Base-by-base conservation (phyloP, 1,284 basidiomycete species). In the Xerocomus minutiporus region DNA sequence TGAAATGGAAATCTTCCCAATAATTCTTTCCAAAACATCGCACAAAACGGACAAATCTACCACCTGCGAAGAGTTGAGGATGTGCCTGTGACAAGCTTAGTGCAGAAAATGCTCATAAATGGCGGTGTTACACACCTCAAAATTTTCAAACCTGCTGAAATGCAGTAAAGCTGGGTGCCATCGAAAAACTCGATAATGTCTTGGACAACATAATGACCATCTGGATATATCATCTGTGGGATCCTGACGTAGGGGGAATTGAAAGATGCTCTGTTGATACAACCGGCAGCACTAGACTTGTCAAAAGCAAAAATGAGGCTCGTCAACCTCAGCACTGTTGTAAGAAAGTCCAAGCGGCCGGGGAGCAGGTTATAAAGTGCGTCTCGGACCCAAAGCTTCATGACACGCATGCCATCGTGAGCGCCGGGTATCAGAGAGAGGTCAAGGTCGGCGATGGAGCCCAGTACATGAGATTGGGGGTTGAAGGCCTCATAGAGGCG, bases 31-130 rank as follows among this genome's bases (percentile, higher is more conserved):
- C 34, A 79, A 53, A 28, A 75, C 60, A 47, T 79, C 73, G 50
- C 79, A 80, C 1, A 82, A 59, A 1, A 75, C 65, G 8, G 67
- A 72, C 23, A 77, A 61, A 50, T 79, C 68, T 17, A 80, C 62
- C 4, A 54, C 58, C 0, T 76, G 46, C 5, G 48, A 50, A 0
- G 59, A 60, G 0, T 70, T 58, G 4, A 80, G 31, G 9, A 81
- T 53, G 49, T 78, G 73, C 15, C 81, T 83, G 34, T 20, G 34
- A 28, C 20, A 32, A 46, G 11, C 15, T 58, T 17, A 51, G 39
- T 43, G 25, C 2, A 29, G 47, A 0, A 32, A 38, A 17, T 17
- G 17, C 13, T 40, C 2, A 34, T 3, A 1, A 34, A 36, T 53
- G 23, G 48, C 25, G 17, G 31, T 28, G 35, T 15, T 5, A 15